Evolutionary conservation across 2,329 filamentous ascomycete species (phyloP).

Genomic region (Sporothrix variecibatus): DNA sequence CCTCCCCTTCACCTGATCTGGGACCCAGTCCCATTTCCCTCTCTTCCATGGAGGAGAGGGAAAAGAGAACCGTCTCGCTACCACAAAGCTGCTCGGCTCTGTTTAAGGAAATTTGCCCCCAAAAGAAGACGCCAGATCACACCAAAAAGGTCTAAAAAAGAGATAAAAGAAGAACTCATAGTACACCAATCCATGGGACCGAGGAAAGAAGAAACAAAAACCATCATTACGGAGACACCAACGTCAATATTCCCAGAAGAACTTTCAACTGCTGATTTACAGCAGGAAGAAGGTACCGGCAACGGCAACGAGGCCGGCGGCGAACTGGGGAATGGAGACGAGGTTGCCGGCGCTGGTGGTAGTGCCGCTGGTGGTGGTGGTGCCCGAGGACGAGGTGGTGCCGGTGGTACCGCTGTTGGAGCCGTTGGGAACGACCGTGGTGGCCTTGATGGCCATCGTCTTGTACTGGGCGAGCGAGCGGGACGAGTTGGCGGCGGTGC

Average conservation of each 20-base stretch:
- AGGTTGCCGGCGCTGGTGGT: slow-evolving; percentile 34
- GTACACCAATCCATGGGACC: slow-evolving; percentile 19
- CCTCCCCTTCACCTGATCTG: slow-evolving; percentile 3
- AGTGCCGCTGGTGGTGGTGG: slow-evolving; percentile 32
- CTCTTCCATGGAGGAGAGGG: neutral
- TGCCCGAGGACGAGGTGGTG: slow-evolving; percentile 35
- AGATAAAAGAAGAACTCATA: neutral
- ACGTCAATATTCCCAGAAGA: neutral
- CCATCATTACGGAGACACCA: slow-evolving; percentile 18
- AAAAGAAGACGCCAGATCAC: neutral
- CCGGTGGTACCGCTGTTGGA: slow-evolving; percentile 28
- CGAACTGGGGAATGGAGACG: slow-evolving; percentile 45
- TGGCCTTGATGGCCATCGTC: slow-evolving; percentile 44
- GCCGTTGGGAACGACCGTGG: slow-evolving; percentile 39
- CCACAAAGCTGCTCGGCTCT: neutral
- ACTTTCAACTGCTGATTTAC: slow-evolving; percentile 30
- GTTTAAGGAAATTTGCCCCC: slow-evolving; percentile 21
- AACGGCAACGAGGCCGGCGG: slow-evolving; percentile 47
- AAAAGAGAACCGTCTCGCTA: neutral
- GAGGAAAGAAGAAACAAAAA: neutral
- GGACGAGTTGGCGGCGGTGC: slow-evolving; percentile 53
- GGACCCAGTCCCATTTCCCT: neutral
- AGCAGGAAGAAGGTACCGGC: slow-evolving; percentile 48
- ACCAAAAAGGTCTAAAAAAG: neutral
- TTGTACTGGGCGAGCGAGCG: slow-evolving; percentile 56